Conservation (phyloP, 768 basidiomycete species). For the Trametes gibbosa region DNA sequence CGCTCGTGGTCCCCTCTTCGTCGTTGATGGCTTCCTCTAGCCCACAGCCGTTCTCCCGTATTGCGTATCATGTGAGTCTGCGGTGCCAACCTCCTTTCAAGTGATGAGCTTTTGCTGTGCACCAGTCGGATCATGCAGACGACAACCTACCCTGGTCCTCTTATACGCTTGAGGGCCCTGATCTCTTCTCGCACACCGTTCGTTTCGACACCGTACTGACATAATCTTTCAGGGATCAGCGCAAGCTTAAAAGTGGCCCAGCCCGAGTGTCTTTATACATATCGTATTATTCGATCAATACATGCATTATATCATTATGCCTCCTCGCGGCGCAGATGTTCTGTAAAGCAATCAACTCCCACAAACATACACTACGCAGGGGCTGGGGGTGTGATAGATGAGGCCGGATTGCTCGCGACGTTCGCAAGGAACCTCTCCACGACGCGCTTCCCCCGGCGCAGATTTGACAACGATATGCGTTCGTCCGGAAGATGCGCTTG, state of each 20-base stretch:
- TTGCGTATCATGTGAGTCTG: conserved; percentile 7
- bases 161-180: conserved; percentile 31
- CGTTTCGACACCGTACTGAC: not conserved
- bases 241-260: too few relatives aligned
- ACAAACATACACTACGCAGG: not conserved
- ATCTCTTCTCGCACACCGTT: conserved; percentile 1
- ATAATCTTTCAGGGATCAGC: not conserved
- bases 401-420: conserved; percentile 35
- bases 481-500: conserved; percentile 95
- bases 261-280: not conserved
- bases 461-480: conserved; percentile 80
- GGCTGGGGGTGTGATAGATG: not conserved
- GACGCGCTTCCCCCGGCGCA: conserved; percentile 74
- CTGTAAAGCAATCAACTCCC: too few relatives aligned
- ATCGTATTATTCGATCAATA: not conserved
- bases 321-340: too few relatives aligned
- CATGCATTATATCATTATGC: not conserved
- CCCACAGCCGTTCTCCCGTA: not conserved
- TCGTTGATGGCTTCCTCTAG: not conserved
- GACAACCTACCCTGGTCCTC: conserved; percentile 29
- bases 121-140: conserved; percentile 31
- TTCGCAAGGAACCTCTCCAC: conserved; percentile 69
- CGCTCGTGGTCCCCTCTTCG: not conserved
- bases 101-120: conserved; percentile 32
- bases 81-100: not conserved